These are phyloP conservation scores for Plantago lanceolata DNA, from an alignment of 305 asterid species.

Conservation along the genomic window DNA sequence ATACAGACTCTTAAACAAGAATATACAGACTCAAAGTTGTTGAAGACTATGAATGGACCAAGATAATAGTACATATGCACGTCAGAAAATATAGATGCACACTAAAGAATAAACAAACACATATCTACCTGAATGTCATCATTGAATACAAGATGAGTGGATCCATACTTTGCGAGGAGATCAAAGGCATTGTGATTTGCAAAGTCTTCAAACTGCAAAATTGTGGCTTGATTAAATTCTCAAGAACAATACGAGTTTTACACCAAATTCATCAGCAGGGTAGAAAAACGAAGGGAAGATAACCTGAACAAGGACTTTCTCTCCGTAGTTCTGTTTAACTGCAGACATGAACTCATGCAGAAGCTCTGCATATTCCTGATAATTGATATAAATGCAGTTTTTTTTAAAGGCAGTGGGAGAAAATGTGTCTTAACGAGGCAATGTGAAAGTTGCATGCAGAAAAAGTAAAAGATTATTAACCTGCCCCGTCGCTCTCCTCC, in stretches of 20 bases:
- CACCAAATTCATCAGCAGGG: neutral
- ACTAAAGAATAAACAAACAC: neutral
- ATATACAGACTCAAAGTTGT: too few species aligned
- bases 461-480: conserved; percentile 31
- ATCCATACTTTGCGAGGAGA: conserved; percentile 78
- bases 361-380: conserved; percentile 89
- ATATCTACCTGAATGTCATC: conserved; percentile 84
- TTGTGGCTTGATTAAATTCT: conserved; percentile 12
- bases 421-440: conserved; percentile 2
- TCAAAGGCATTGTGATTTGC: conserved; percentile 98
- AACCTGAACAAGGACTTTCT: conserved; percentile 94
- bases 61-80: neutral
- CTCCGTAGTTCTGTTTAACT: conserved; percentile 88
- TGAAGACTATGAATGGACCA: too few species aligned
- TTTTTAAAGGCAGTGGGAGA: conserved; percentile 10
- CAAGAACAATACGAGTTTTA: conserved; percentile 4
- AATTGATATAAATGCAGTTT: conserved; percentile 14
- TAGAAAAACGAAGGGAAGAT: conserved; percentile 10
- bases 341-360: conserved; percentile 87
- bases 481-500: conserved; percentile 93
- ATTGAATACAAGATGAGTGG: conserved; percentile 87
- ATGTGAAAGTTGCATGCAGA: neutral
- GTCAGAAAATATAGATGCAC: neutral
- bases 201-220: conserved; percentile 86
- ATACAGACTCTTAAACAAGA: neutral